A percentile compares a stretch with the other conserved stretches of the same genome.
These are phyloP conservation scores for Solanum virginianum DNA, from an alignment of 257 asterid genomes.

Conservation along the genomic window DNA sequence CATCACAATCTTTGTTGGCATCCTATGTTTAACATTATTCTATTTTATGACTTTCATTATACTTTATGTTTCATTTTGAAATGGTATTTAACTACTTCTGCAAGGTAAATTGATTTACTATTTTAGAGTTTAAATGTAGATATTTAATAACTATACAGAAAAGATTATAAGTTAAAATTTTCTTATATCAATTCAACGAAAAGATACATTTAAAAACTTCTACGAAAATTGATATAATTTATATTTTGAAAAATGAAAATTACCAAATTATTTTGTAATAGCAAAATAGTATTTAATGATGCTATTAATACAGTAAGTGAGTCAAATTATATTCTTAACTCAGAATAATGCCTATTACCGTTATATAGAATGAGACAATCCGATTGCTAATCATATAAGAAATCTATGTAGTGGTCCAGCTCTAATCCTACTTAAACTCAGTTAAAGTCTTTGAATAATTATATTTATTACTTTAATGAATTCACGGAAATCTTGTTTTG, in stretches of 20 bases:
- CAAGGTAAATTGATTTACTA: neutral
- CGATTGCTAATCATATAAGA: neutral
- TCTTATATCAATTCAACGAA: neutral
- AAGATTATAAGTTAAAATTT: neutral
- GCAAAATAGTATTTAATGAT: neutral
- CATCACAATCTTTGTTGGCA: too few species aligned
- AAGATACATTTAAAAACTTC: neutral
- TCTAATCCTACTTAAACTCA: neutral
- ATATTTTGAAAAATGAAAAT: neutral
- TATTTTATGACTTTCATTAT: neutral
- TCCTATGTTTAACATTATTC: neutral
- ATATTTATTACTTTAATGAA: neutral
- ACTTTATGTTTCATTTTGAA: neutral
- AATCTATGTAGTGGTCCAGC: neutral
- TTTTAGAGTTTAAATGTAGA: neutral
- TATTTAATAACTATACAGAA: neutral
- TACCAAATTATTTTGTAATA: neutral
- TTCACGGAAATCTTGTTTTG: neutral
- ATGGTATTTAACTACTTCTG: neutral
- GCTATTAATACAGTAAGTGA: neutral
- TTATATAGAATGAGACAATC: neutral
- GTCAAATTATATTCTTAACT: neutral
- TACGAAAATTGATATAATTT: neutral
- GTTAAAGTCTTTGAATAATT: neutral
- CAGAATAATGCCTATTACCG: neutral